Evolutionary conservation across 2,329 filamentous ascomycete genomes (phyloP).

Genomic region (Alternaria gaisen): DNA sequence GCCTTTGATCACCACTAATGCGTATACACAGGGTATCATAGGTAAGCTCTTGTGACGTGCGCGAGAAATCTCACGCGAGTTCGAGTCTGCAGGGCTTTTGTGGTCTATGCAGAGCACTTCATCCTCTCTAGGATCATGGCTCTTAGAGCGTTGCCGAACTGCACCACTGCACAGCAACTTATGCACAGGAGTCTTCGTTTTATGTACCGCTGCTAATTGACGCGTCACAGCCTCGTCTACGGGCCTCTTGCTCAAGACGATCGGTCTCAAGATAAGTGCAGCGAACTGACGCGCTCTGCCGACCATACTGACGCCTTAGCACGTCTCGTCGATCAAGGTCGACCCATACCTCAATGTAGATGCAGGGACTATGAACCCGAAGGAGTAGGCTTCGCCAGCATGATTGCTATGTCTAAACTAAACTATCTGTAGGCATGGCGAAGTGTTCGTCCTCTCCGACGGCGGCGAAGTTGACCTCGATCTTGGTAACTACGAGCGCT

Average conservation of each 20-base stretch:
- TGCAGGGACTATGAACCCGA: conserved; percentile 76
- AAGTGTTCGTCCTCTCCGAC: conserved; percentile 87
- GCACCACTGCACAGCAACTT: not conserved
- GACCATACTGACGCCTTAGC: conserved; percentile 47
- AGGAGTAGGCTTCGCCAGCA: conserved; percentile 60
- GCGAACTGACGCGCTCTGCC: conserved; percentile 22
- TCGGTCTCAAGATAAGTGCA: conserved; percentile 76
- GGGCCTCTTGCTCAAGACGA: conserved; percentile 79
- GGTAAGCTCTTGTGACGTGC: conserved; percentile 55
- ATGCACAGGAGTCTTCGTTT: not conserved
- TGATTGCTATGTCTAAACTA: conserved; percentile 9
- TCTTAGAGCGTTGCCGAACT: not conserved
- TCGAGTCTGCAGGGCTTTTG: not conserved
- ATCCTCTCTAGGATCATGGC: not conserved
- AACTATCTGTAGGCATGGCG: conserved; percentile 71
- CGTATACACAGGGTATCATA: conserved; percentile 66
- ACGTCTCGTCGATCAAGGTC: conserved; percentile 74
- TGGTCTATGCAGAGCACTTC: not conserved
- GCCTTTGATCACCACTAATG: conserved; percentile 34
- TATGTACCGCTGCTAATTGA: conserved; percentile 23
- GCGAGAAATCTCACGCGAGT: not conserved
- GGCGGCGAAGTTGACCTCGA: conserved; percentile 81
- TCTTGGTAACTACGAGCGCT: conserved; percentile 80
- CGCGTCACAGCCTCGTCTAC: conserved; percentile 70
- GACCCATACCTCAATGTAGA: conserved; percentile 80